These are phyloP conservation scores for Pelargonium fulgidum DNA, from an alignment of 441 rosid genomes.

Conservation along the genomic window DNA sequence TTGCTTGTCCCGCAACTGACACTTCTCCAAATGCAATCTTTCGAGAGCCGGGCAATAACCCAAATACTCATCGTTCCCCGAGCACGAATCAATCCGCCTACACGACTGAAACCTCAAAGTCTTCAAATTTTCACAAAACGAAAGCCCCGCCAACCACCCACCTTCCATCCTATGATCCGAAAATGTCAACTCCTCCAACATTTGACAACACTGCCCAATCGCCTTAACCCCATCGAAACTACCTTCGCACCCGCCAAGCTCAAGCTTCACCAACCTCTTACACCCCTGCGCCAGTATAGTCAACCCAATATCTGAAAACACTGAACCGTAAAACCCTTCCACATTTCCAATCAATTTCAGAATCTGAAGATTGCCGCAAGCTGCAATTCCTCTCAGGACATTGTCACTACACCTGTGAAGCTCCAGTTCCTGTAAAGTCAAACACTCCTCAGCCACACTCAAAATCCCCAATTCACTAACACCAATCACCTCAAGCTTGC, in stretches of 20 bases:
- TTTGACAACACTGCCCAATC: constrained; percentile 59
- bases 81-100: constrained; percentile 39
- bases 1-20: constrained; percentile 49
- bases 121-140: constrained; percentile 53
- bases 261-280: constrained; percentile 53
- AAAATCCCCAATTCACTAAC: constrained; percentile 51
- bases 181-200: constrained; percentile 48
- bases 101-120: constrained; percentile 45
- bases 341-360: constrained; percentile 48
- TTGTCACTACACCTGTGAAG: constrained; percentile 52
- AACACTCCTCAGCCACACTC: constrained; percentile 50
- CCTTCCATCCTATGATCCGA: constrained; percentile 57
- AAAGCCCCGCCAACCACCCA: constrained; percentile 65
- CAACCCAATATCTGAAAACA: constrained; percentile 58
- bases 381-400: constrained; percentile 56
- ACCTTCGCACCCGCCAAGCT: constrained; percentile 63
- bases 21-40: constrained; percentile 48
- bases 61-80: constrained; percentile 49
- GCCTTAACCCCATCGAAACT: constrained; percentile 68
- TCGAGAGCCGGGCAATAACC: constrained; percentile 53
- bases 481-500: constrained; percentile 45
- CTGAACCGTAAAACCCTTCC: constrained; percentile 44
- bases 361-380: constrained; percentile 50
- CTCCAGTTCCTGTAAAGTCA: constrained; percentile 50
- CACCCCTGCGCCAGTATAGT: constrained; percentile 70